Evolutionary conservation across 2,329 filamentous ascomycete species (phyloP), one percentile per base, ranked within the genome.

Genomic region (Mycosphaerella sp.): DNA sequence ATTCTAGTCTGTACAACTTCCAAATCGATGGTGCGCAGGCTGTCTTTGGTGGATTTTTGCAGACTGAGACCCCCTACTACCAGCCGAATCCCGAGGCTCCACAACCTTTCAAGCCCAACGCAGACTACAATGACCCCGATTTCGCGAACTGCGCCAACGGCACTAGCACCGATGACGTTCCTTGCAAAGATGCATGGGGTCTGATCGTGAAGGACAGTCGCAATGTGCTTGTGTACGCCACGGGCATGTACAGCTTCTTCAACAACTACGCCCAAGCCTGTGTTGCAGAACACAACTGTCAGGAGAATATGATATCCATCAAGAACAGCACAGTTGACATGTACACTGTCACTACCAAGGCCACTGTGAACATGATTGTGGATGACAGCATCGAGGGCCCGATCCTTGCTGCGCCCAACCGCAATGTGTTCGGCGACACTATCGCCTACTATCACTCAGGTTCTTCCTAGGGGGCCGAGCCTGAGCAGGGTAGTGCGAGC

Each of bases 191-290:
- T 39, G 68, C 73, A 9, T 76, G 73, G 73, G 73, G 72, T 32
- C 66, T 75, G 8, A 70, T 73, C 49, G 12, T 66, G 55, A 65
- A 68, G 61, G 56, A 68, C 65, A 64, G 58, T 43, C 44, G 59
- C 25, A 67, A 67, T 58, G 68, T 77, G 52, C 68, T 74, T 63
- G 68, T 71, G 60, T 75, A 75, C 62, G 71, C 72, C 39, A 65
- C 69, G 1, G 75, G 75, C 71, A 66, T 86, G 76, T 73, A 73
- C 68, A 75, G 70, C 44, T 83, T 81, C 71, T 83, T 81, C 70
- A 71, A 77, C 60, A 75, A 79, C 66, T 82, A 81, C 66, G 63
- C 63, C 30, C 76, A 80, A 60, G 63, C 62, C 12, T 80, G 77
- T 59, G 65, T 79, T 3, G 47, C 62, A 0, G 60, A 61, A 6